Percentiles rank a stretch among this genome's conserved stretches.
These are phyloP conservation scores for Abrus precatorius DNA, from an alignment of 306 rosid genomes.

Conservation along the genomic window DNA sequence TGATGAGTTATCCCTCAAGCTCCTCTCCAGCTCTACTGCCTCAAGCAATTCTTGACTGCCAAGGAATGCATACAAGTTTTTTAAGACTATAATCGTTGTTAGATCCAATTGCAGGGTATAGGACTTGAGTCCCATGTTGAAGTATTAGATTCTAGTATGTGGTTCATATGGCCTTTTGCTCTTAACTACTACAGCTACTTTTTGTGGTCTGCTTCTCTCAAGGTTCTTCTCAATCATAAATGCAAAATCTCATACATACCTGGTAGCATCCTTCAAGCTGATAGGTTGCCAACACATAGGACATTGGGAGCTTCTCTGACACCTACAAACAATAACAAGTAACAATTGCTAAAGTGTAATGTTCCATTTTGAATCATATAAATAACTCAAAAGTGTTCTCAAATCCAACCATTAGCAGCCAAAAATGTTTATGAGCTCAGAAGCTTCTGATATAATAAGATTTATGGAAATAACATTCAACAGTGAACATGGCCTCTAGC, in stretches of 20 bases:
- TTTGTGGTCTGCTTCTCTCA: no score
- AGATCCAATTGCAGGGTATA: no score
- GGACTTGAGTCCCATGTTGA: no score
- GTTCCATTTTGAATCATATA: constrained; percentile 25
- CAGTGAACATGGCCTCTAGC: neutral
- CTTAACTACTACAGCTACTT: no score
- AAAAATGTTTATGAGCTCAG: neutral
- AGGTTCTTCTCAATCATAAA: neutral
- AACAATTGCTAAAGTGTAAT: neutral
- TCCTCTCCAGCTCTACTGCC: constrained; percentile 81
- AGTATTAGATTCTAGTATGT: no score
- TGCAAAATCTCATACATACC: constrained; percentile 54
- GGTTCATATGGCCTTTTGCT: no score
- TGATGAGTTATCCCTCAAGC: constrained; percentile 59
- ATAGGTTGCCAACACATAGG: constrained; percentile 91
- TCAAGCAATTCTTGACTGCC: constrained; percentile 88
- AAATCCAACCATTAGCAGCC: neutral
- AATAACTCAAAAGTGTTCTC: neutral
- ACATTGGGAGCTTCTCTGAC: constrained; percentile 89
- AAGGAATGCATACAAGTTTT: constrained; percentile 41
- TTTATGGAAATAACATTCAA: constrained; percentile 5
- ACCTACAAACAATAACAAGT: constrained; percentile 57
- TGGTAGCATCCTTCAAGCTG: constrained; percentile 78
- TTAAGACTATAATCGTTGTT: neutral
- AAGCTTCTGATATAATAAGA: neutral